A percentile compares a stretch with the other conserved stretches of the same genome.
Conservation (phyloP, 2,329 filamentous ascomycete species). For the Aureobasidium sp. region DNA sequence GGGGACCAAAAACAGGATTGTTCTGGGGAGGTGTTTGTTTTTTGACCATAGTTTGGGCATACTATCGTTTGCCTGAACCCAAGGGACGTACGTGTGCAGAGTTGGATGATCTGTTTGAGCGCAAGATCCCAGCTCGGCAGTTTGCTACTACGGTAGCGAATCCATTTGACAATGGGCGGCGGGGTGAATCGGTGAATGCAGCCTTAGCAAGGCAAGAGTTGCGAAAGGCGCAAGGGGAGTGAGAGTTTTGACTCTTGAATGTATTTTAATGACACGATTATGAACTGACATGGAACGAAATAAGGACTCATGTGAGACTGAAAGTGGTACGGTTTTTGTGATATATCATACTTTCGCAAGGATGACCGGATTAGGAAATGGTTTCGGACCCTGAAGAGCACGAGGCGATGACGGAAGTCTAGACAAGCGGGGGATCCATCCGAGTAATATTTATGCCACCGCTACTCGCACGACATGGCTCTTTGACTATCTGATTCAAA, state of each 20-base stretch:
- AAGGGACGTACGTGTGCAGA: conserved; percentile 61
- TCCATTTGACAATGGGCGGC: conserved; percentile 23
- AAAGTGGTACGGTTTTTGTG: background rate
- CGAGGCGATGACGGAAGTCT: conserved; percentile 15
- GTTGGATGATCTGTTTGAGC: conserved; percentile 62
- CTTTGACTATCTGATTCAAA: conserved; percentile 3
- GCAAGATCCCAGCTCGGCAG: conserved; percentile 46
- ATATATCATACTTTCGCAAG: conserved; percentile 5
- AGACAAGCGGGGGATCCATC: conserved; percentile 1
- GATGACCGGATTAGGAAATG: conserved; percentile 1
- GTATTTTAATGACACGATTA: conserved; percentile 14
- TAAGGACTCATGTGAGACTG: background rate
- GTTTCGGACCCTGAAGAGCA: conserved; percentile 7
- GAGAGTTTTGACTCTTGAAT: background rate
- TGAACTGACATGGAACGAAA: background rate
- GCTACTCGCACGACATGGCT: background rate
- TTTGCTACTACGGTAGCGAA: conserved; percentile 33
- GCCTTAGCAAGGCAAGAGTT: background rate
- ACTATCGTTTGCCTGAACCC: conserved; percentile 61
- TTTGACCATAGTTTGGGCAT: conserved; percentile 55
- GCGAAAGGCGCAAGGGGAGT: background rate
- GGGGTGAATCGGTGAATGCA: background rate
- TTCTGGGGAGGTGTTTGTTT: conserved; percentile 51
- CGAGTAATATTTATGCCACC: background rate
- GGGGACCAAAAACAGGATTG: conserved; percentile 35